A percentile compares a stretch with the other conserved stretches of the same genome.
phyloP scores from a whole-genome alignment of 1,284 basidiomycete genomes.

The Testicularia cyperi region DNA sequence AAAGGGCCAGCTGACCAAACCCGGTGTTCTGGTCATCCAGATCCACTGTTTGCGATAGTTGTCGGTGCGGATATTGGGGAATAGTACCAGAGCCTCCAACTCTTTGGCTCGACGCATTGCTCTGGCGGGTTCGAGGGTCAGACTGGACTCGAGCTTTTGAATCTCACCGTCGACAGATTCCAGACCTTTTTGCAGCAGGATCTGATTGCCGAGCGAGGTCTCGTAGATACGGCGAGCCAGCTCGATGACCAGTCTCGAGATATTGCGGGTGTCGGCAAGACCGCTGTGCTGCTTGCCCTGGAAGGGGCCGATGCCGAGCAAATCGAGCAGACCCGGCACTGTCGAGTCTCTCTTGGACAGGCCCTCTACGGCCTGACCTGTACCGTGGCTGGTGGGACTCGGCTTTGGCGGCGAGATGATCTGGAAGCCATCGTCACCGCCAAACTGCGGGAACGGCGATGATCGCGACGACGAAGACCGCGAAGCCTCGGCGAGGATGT shows the following conservation, averaged over 20 bases:
- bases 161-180: conserved; percentile 19
- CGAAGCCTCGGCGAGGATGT: conserved; percentile 8
- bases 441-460: conserved; percentile 12
- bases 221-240: conserved; percentile 12
- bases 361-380: conserved; percentile 1
- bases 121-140: conserved; percentile 1
- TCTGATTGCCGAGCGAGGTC: conserved; percentile 9
- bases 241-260: conserved; percentile 59
- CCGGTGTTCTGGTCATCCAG: conserved; percentile 22
- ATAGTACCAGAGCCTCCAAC: conserved; percentile 25
- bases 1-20: conserved; percentile 30
- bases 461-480: conserved; percentile 4
- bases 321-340: conserved; percentile 36
- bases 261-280: conserved; percentile 63
- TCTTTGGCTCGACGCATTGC: conserved; percentile 5
- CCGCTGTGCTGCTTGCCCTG: conserved; percentile 63
- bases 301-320: conserved; percentile 40
- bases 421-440: conserved; percentile 35
- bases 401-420: conserved; percentile 25
- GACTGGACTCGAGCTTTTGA: conserved; percentile 16
- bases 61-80: conserved; percentile 25
- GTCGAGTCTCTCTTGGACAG: conserved; percentile 34
- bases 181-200: conserved; percentile 17
- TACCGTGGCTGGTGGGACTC: too few relatives aligned
- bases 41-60: conserved; percentile 16